Evolutionary conservation across 1,139 yeast species (phyloP).

Genomic region (Magnusiomyces suaveolens): DNA sequence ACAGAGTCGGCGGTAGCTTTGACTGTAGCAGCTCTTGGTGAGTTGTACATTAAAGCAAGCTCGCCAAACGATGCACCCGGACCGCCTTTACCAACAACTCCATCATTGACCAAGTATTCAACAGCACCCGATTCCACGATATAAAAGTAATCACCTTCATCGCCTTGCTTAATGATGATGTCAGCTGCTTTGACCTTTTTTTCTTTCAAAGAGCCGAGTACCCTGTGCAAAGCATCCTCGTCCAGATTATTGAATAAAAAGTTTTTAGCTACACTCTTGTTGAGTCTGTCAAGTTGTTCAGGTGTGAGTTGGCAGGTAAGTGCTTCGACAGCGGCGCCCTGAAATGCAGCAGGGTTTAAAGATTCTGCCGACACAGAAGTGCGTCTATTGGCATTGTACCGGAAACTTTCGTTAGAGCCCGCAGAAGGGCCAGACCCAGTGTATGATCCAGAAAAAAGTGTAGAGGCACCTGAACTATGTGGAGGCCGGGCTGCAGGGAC

Average conservation of each 20-base stretch:
- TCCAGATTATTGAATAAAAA: constrained; percentile 74
- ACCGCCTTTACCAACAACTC: constrained; percentile 62
- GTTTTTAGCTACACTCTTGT: constrained; percentile 63
- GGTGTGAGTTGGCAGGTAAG: constrained; percentile 35
- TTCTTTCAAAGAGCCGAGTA: constrained; percentile 72
- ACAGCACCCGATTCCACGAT: constrained; percentile 80
- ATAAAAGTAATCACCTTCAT: constrained; percentile 91
- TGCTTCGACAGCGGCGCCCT: constrained; percentile 15
- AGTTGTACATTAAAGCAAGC: constrained; percentile 91
- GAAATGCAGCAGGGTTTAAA: constrained; percentile 23
- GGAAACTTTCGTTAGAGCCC: background rate
- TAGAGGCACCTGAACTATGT: constrained; percentile 1
- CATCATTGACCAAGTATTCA: constrained; percentile 66
- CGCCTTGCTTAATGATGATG: constrained; percentile 83
- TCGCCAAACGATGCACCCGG: constrained; percentile 94
- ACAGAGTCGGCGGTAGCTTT: constrained; percentile 59
- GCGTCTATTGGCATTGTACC: constrained; percentile 63
- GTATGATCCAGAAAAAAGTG: constrained; percentile 3
- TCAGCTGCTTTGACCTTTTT: constrained; percentile 50
- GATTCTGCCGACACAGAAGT: constrained; percentile 77
- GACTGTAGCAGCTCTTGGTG: constrained; percentile 97
- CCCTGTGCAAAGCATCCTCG: constrained; percentile 61
- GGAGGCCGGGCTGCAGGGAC: background rate
- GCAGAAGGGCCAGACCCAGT: background rate
- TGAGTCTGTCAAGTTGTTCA: constrained; percentile 59